Percentiles rank a stretch among this genome's conserved stretches.
These are phyloP conservation scores for Colletotrichum abscissum DNA, from an alignment of 2,329 filamentous ascomycete species.

Conservation along the genomic window DNA sequence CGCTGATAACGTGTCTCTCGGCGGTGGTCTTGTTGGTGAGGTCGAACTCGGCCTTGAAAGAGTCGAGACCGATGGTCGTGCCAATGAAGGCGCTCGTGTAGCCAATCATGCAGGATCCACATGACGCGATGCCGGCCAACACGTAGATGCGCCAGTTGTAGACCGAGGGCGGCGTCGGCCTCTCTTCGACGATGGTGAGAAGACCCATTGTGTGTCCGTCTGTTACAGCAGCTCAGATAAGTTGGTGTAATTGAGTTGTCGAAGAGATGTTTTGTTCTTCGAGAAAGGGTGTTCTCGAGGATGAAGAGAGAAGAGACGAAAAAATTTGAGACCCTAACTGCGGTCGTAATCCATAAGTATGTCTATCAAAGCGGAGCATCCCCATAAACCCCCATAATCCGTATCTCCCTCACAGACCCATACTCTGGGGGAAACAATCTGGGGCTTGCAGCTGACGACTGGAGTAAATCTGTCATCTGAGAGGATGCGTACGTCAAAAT, in stretches of 20 bases:
- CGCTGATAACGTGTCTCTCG: constrained; percentile 62
- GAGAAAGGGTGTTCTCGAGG: neutral
- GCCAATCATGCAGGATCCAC: constrained; percentile 54
- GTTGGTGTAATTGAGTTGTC: neutral
- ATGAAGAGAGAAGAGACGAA: neutral
- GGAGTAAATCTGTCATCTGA: neutral
- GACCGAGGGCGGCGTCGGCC: constrained; percentile 49
- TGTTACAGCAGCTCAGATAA: too few relatives aligned
- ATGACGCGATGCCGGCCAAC: constrained; percentile 49
- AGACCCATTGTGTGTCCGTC: constrained; percentile 39
- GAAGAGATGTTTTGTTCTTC: neutral
- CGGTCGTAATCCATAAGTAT: neutral
- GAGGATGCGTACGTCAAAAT: neutral
- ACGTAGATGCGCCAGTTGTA: constrained; percentile 50
- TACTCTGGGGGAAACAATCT: neutral
- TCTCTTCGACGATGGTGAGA: constrained; percentile 48
- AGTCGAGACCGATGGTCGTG: constrained; percentile 70
- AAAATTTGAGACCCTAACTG: neutral
- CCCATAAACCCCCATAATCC: neutral
- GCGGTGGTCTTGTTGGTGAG: constrained; percentile 56
- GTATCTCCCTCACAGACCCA: neutral
- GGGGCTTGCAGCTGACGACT: neutral
- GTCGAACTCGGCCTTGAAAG: constrained; percentile 70
- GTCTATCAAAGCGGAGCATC: neutral
- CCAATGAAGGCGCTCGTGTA: constrained; percentile 72